Percentiles rank a stretch among this genome's conserved stretches.
phyloP scores from a whole-genome alignment of 169 alveolate species.

The Plasmodium yoelii region DNA sequence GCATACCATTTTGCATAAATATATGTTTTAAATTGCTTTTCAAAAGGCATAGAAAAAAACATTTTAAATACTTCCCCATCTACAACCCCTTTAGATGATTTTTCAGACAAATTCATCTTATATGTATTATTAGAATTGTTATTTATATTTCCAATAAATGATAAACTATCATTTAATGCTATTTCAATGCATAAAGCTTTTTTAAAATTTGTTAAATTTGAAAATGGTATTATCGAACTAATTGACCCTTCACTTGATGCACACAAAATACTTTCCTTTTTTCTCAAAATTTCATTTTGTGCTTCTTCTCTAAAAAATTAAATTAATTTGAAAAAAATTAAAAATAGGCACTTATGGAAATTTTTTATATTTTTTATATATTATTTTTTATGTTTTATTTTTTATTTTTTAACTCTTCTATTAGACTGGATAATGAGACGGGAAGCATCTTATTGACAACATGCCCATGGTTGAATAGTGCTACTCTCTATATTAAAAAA shows the following conservation, averaged over 20 bases:
- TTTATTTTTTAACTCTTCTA: constrained; percentile 26
- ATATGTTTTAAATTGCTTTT: constrained; percentile 42
- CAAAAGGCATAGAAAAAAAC: constrained; percentile 62
- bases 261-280: constrained; percentile 40
- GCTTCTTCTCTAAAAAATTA: constrained; percentile 13
- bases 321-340: not conserved
- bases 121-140: constrained; percentile 33
- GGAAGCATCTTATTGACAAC: constrained; percentile 57
- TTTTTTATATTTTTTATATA: too few relatives aligned
- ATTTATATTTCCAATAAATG: constrained; percentile 45
- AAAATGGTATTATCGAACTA: constrained; percentile 48
- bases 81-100: constrained; percentile 41
- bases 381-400: too few relatives aligned
- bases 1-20: constrained; percentile 60
- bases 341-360: too few relatives aligned
- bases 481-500: constrained; percentile 19
- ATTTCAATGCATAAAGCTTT: constrained; percentile 63
- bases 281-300: constrained; percentile 18
- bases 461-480: constrained; percentile 54
- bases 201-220: constrained; percentile 35
- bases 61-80: constrained; percentile 59
- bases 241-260: constrained; percentile 73
- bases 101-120: constrained; percentile 23
- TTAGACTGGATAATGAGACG: constrained; percentile 8
- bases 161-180: constrained; percentile 47